Base-by-base conservation (phyloP, 768 basidiomycete species). In the Calocybe cyanea region DNA sequence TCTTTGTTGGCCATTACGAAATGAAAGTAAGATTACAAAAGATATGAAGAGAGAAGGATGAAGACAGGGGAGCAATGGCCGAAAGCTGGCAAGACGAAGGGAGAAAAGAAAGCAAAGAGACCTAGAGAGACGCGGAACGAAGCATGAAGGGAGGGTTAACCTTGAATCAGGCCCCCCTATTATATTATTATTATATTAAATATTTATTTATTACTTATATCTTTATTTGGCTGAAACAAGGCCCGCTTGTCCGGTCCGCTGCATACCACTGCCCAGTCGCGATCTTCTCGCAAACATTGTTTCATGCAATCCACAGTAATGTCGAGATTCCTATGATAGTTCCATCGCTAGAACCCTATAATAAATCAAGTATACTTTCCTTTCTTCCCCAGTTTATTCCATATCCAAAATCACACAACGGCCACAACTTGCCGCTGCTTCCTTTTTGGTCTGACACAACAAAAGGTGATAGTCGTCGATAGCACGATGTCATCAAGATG, bases 1-100 rank as follows among this genome's bases (percentile, higher is more conserved):
- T 70, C 65, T 60, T 75, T 76, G 58, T 75, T 76, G 60, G 74
- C 71, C 75, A 77, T 78, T 66, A 69, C 57, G 53, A 58, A 65
- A 55, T 52, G 51, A 57, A 61, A 62, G 57, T 64, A 65, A 63
- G 64, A 56, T 46, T 54, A 63, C 58, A 59, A 55, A n/a, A 54
- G 48, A 53, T 46, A 46, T 52, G 57, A 47, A 53, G 36, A 30
- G 46, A 38, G 46, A 45, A 31, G 41, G 17, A 41, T 39, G 57
- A 58, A 54, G 46, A 50, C 49, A 60, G 57, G 63, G 57, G 46
- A 63, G 46, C 57, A 59, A 64, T 57, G 63, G 57, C 52, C 57
- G 59, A 49, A 58, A 56, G 51, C 53, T 52, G 54, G 53, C 52
- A 42, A 40, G 52, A 51, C 45, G 47, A 41, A 45, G 48, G 38